These are phyloP conservation scores for Colletotrichum orbiculare DNA, from an alignment of 2,329 filamentous ascomycete genomes.

Conservation along the genomic window DNA sequence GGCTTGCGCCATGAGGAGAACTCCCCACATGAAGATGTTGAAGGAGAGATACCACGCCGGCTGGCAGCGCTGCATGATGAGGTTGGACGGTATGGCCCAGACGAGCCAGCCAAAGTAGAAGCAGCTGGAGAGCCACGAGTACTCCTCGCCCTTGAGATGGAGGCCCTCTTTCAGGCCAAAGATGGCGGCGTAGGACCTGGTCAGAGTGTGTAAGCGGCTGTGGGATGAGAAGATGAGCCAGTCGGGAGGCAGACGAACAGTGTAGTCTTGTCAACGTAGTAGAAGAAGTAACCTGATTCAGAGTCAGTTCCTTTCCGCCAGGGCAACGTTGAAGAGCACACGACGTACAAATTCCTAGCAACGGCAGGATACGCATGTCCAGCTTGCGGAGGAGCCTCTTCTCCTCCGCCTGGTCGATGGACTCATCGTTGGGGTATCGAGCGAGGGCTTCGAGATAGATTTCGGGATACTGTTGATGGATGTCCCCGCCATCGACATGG, in stretches of 20 bases:
- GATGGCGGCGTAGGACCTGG: slow-evolving; percentile 68
- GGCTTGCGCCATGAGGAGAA: slow-evolving; percentile 60
- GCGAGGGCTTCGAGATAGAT: slow-evolving; percentile 50
- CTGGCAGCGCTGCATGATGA: slow-evolving; percentile 46
- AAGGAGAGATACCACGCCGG: slow-evolving; percentile 51
- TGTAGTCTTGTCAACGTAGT: slow-evolving; percentile 47
- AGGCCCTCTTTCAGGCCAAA: slow-evolving; percentile 72
- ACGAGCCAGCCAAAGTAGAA: slow-evolving; percentile 54
- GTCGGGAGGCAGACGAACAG: background rate
- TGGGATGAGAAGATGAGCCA: too few species aligned
- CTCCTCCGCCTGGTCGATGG: slow-evolving; percentile 48
- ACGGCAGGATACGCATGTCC: slow-evolving; percentile 50
- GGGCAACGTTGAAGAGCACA: too few species aligned
- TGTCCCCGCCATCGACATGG: slow-evolving; percentile 16
- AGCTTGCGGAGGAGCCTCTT: slow-evolving; percentile 49
- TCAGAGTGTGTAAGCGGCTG: background rate
- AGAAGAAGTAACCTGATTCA: slow-evolving; percentile 49
- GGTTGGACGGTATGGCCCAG: slow-evolving; percentile 47
- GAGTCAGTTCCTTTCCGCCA: too few species aligned
- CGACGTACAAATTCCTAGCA: slow-evolving; percentile 47
- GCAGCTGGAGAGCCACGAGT: slow-evolving; percentile 55
- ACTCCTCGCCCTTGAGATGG: slow-evolving; percentile 65
- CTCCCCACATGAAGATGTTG: slow-evolving; percentile 68
- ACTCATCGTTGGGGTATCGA: slow-evolving; percentile 50
- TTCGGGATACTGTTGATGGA: slow-evolving; percentile 41